Base-by-base conservation (phyloP, 441 rosid species). In the Erodium texanum region DNA sequence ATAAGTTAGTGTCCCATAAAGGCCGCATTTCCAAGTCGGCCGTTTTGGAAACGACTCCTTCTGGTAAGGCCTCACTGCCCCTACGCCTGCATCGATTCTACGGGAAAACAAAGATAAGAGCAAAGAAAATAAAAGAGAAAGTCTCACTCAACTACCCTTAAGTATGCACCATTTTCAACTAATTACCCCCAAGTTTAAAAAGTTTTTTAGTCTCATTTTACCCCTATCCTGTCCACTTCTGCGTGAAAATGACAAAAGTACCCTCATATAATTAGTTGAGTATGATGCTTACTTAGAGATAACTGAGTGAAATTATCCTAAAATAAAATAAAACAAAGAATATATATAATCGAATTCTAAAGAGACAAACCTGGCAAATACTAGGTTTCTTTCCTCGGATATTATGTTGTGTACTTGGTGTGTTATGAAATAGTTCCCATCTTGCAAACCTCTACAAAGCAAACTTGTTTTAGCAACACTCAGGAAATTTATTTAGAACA, bases 1-100 rank as follows among this genome's bases (percentile, higher is more conserved):
- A 48, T 48, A 48, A 7, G 5, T 80, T 79, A 62, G 76, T 75
- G 36, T 83, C 82, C 93, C 93, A 86, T 70, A 86, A 64, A 2
- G 89, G 89, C 50, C 87, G 76, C 87, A 86, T 84, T 70, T 82
- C 78, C 76, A 88, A 73, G 79, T 88, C 80, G 64, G 89, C 74
- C 19, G 80, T 78, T 24, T 78, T 72, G 24, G 74, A 29, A 24
- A 86, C 71, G 63, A 88, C 84, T 48, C 87, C 89, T 24, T 74
- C 78, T 0, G 93, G 93, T 52, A 87, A 75, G 19, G 77, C 29
- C 74, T 85, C 85, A 68, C 78, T 84, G 78, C 93, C 92, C 64
- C 64, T 72, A 66, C 80, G 83, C 71, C 78, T 79, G 76, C 88
- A 82, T 24, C 43, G 75, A 76, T 71, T 76, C 89, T 87, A 66